These are phyloP conservation scores for Colletotrichum endophyticum DNA, from an alignment of 2,329 filamentous ascomycete genomes.

Conservation along the genomic window DNA sequence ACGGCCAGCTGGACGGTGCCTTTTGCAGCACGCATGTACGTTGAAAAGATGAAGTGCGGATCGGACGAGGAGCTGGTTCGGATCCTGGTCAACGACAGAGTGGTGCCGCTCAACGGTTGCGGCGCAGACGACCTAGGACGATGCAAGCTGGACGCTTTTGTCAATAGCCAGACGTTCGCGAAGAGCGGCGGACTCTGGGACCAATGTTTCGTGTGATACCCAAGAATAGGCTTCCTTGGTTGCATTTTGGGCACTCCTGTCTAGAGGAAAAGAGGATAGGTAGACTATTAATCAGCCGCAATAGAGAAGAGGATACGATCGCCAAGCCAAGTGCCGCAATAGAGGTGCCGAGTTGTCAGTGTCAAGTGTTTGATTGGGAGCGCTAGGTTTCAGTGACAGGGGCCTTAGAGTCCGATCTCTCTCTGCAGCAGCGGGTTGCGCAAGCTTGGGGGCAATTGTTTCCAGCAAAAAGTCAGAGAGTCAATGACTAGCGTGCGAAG, in stretches of 20 bases:
- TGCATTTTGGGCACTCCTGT: background rate
- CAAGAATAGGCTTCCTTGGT: background rate
- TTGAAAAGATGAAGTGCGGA: slow-evolving; percentile 83
- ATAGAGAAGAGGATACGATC: background rate
- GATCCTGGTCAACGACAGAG: slow-evolving; percentile 83
- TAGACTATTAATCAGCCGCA: background rate
- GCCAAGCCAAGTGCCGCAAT: background rate
- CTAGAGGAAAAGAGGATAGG: background rate
- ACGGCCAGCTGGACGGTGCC: slow-evolving; percentile 81
- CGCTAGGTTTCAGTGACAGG: slow-evolving; percentile 17
- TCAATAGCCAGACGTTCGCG: slow-evolving; percentile 78
- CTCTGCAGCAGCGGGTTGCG: background rate
- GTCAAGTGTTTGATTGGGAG: background rate
- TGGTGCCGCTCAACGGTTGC: slow-evolving; percentile 75
- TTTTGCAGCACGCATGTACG: slow-evolving; percentile 80
- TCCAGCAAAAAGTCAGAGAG: background rate
- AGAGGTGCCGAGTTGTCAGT: slow-evolving; percentile 3
- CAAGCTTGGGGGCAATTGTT: background rate
- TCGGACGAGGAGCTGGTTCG: slow-evolving; percentile 70
- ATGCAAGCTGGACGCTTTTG: slow-evolving; percentile 72
- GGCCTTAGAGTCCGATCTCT: background rate
- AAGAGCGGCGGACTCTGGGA: slow-evolving; percentile 75
- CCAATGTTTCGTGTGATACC: slow-evolving; percentile 55
- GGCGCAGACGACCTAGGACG: slow-evolving; percentile 71
- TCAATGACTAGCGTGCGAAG: background rate